These are phyloP conservation scores for Auricularia sp. DNA, from an alignment of 768 basidiomycete species.

Conservation along the genomic window DNA sequence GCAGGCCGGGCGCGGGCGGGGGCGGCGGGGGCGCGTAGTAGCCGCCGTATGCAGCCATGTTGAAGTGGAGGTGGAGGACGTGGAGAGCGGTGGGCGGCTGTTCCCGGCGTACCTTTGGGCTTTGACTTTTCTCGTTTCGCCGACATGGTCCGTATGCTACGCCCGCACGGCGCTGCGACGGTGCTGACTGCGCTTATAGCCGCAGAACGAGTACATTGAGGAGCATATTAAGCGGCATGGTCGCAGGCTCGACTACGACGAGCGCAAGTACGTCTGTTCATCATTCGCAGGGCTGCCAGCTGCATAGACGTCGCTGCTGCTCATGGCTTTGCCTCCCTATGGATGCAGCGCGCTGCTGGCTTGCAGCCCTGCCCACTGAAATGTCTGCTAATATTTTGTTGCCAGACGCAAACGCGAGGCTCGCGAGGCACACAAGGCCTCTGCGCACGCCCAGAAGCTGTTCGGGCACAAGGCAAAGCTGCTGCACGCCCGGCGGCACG, in stretches of 20 bases:
- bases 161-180: neutral
- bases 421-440: conserved; percentile 64
- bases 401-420: conserved; percentile 74
- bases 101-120: neutral
- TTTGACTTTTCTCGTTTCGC: neutral
- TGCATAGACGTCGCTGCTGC: conserved; percentile 3
- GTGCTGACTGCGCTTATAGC: conserved; percentile 9
- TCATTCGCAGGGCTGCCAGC: neutral
- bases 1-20: neutral
- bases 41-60: neutral
- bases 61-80: neutral
- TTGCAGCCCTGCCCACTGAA: no score
- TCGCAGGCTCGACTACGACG: conserved; percentile 89
- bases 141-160: neutral
- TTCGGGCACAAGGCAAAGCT: conserved; percentile 97
- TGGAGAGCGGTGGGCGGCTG: neutral
- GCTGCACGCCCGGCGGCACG: conserved; percentile 92
- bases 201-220: conserved; percentile 97
- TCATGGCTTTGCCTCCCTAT: no score
- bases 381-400: no score
- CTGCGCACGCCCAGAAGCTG: conserved; percentile 81
- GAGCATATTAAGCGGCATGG: conserved; percentile 98
- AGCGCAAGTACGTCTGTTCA: conserved; percentile 65
- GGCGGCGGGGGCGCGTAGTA: conserved; percentile 1
- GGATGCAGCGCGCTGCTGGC: no score